Evolutionary conservation across 306 rosid species (phyloP).

Genomic region (Prinsepia uniflora): DNA sequence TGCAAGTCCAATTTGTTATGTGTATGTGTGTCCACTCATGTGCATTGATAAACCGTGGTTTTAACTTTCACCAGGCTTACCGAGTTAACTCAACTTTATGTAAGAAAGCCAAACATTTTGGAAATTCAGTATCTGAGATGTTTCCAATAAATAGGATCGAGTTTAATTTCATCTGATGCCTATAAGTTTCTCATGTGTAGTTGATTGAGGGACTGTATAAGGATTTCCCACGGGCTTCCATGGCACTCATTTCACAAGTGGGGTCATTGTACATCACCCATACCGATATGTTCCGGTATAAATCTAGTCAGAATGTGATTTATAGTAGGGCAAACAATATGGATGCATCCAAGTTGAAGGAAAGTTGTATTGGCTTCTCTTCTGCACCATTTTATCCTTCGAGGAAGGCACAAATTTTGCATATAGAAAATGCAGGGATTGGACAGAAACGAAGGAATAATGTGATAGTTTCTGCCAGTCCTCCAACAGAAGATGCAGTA

Average conservation of each 20-base stretch:
- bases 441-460: constrained; percentile 31
- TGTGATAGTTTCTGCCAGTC: constrained; percentile 76
- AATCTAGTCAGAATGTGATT: constrained; percentile 23
- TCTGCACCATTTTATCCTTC: constrained; percentile 33
- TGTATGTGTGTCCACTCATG: neutral
- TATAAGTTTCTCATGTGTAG: neutral
- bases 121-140: neutral
- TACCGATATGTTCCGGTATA: constrained; percentile 28
- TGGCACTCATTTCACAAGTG: constrained; percentile 53
- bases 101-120: neutral
- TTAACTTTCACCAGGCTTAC: neutral
- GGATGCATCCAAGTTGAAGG: constrained; percentile 40
- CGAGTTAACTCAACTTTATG: neutral
- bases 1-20: neutral
- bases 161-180: neutral
- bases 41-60: neutral
- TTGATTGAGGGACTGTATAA: constrained; percentile 7
- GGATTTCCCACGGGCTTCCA: constrained; percentile 27
- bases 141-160: neutral
- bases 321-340: constrained; percentile 27
- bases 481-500: constrained; percentile 88
- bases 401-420: constrained; percentile 34
- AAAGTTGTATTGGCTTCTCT: constrained; percentile 35
- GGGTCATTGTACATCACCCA: constrained; percentile 34
- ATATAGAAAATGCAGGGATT: constrained; percentile 19